A percentile compares a stretch with the other conserved stretches of the same genome.
Evolutionary conservation across 345 rosid genomes (phyloP).

Genomic region (Pistacia atlantica): DNA sequence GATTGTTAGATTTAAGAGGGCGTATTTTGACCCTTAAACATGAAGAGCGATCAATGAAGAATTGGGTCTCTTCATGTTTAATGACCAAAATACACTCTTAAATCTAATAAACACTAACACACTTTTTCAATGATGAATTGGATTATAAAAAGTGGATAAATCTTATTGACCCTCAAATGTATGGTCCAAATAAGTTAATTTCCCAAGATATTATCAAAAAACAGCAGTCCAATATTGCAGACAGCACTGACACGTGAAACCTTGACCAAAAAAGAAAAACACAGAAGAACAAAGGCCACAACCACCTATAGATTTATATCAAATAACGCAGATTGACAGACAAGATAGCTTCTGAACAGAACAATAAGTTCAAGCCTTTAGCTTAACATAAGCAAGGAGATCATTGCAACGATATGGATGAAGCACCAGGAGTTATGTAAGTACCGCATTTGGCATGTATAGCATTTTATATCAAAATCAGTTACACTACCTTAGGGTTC

Average conservation of each 20-base stretch:
- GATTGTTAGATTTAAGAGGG: too few relatives aligned
- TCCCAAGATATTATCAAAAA: background rate
- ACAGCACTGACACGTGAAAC: background rate
- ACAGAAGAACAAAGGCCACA: background rate
- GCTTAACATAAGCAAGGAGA: background rate
- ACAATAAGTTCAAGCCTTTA: background rate
- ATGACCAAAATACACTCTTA: too few relatives aligned
- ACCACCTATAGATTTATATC: background rate
- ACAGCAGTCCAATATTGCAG: background rate
- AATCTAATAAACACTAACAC: too few relatives aligned
- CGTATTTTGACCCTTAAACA: too few relatives aligned
- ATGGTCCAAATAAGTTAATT: too few relatives aligned
- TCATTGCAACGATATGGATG: background rate
- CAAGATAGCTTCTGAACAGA: background rate
- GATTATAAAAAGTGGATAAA: too few relatives aligned
- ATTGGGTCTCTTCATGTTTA: too few relatives aligned
- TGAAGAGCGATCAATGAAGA: too few relatives aligned
- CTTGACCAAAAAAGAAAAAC: background rate
- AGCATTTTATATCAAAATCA: slow-evolving; percentile 4
- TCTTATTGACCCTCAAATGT: too few relatives aligned
- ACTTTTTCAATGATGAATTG: too few relatives aligned
- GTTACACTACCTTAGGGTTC: slow-evolving; percentile 82
- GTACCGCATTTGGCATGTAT: background rate
- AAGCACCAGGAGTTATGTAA: background rate
- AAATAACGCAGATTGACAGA: background rate